Base-by-base conservation (phyloP, 2,329 filamentous ascomycete genomes). In the Rhinocladiella similis region DNA sequence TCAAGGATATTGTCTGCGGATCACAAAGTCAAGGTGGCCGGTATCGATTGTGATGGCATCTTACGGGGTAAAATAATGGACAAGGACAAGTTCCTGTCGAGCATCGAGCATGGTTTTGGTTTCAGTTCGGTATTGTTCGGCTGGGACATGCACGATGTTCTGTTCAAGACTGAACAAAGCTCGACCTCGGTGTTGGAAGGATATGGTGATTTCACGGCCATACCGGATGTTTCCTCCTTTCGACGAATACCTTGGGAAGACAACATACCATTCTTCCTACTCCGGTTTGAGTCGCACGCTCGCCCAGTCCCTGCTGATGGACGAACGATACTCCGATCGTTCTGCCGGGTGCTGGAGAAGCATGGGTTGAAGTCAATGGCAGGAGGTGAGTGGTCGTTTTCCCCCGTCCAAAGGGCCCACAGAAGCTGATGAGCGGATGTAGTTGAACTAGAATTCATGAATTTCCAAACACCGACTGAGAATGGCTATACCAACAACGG, bases 401-500 rank as follows among this genome's bases (percentile, higher is more conserved):
- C 20, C 5, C 4, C 4, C 27, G 3, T 13, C n/a, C 16, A 14
- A 27, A 12, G 2, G n/a, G 4, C 13, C 12, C 14, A 50, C 33
- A 12, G 16, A 27, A 18, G 29, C 19, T 38, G n/a, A 5, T 13
- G 20, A 27, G 20, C 3, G n/a, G 5, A 5, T 46, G 16, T 19
- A 51, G 49, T 51, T 7, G 49, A 51, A 20, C 36, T 51, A 9
- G 49, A 51, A 27, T 51, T 51, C 18, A 51, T 51, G 49, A 51
- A 68, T 19, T 67, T 68, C 50, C 66, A 67, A 46, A 67, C 66
- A 2, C 66, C 66, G 3, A 63, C 66, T 4, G 59, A 67, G 54
- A 66, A 68, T 50, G 66, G 66, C 39, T 68, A 67, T 45, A 47
- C 57, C 45, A 47, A 58, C 19, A 13, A 22, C 10, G 27, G 33